Evolutionary conservation across 2,329 filamentous ascomycete genomes (phyloP), one percentile per base, ranked within the genome.

Genomic region (Chrysoporthe puriensis): DNA sequence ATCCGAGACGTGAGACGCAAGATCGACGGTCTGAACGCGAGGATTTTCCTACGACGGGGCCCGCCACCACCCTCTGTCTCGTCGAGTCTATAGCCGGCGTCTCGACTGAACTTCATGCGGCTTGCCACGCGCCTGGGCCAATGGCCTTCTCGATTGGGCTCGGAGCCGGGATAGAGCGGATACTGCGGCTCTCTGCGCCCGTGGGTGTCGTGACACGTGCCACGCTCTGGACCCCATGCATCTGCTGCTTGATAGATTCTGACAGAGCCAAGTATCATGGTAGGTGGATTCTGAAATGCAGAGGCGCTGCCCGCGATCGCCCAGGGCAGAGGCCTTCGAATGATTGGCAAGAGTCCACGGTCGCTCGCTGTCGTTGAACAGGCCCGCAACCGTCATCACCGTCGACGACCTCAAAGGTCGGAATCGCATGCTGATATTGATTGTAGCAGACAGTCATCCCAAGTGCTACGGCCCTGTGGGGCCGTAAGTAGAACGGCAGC

Each of bases 1-100:
- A 66, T 14, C 42, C 62, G 63, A 69, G 67, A 69, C 63, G 46
- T 32, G 43, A 42, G 48, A 52, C 61, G 63, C 67, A 69, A 36
- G 67, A 69, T 69, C 67, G 46, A 58, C 67, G 26, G 67, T 69
- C 67, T 69, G 63, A 66, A 66, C 50, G 50, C 46, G 64, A 40
- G 42, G 64, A 62, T 59, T 52, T 36, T 66, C 46, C 18, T 57
- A 32, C 48, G 34, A 14, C 32, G 21, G 32, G 14, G 26, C n/a
- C 26, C 50, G 14, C 26, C 26, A n/a, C 59, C 26, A 26, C 42
- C 40, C 13, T 42, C 26, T 36, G 54, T 21, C 26, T 58, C 43
- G 18, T 16, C 13, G 18, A 3, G 4, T 32, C 40, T 42, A n/a
- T 16, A 18, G 18, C 58, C 43, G 32, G 21, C 57, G 54, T 48